phyloP scores from a whole-genome alignment of 352 stramenopile species.

The Phytophthora constricta region DNA sequence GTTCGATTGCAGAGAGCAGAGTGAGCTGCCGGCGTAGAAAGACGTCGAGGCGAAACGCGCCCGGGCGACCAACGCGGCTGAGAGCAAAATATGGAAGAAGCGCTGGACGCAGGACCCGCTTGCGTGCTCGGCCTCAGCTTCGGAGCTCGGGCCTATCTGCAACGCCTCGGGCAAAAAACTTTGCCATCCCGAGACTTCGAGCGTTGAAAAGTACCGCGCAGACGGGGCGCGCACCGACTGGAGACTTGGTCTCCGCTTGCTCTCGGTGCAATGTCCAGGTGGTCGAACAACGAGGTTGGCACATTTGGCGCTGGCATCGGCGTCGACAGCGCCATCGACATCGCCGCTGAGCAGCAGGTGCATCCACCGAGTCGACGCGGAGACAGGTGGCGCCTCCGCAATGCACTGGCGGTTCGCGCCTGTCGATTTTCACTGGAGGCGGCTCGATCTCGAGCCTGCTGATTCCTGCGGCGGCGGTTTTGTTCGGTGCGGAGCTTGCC shows the following conservation, averaged over 20 bases:
- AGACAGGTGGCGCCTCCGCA: no score
- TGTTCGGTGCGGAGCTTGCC: no score
- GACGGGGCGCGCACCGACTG: constrained; percentile 2
- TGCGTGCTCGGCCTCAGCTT: neutral
- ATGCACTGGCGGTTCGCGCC: no score
- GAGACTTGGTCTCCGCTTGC: no score
- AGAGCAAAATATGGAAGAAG: constrained; percentile 10
- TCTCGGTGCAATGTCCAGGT: no score
- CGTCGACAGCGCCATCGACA: no score
- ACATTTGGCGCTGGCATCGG: no score
- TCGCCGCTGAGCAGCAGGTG: no score
- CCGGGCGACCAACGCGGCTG: neutral
- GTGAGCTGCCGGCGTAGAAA: neutral
- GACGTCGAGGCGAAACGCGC: neutral
- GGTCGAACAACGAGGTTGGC: no score
- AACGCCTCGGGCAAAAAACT: neutral
- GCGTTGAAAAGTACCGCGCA: neutral
- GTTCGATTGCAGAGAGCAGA: no score
- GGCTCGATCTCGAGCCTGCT: neutral
- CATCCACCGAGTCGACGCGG: no score
- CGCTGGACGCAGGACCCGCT: constrained; percentile 2
- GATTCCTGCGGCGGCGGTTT: constrained; percentile 7
- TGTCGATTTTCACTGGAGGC: constrained; percentile 11
- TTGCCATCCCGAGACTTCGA: neutral
- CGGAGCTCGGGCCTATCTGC: neutral